These are phyloP conservation scores for Podaxis sp. DNA, from an alignment of 768 basidiomycete species.

Conservation along the genomic window DNA sequence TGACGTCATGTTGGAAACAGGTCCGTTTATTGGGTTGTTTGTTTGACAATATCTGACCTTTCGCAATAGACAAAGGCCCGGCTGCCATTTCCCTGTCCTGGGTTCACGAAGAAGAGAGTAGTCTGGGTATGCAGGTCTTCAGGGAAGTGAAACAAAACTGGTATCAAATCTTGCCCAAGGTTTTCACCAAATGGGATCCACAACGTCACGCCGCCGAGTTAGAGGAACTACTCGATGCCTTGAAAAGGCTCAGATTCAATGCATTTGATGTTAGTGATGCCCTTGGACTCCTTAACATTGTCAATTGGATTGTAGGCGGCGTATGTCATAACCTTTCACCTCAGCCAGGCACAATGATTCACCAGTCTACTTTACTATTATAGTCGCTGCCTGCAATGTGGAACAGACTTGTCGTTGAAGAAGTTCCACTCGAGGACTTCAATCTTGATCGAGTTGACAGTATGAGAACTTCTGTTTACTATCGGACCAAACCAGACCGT, in stretches of 20 bases:
- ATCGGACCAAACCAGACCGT: background rate
- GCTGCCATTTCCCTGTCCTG: background rate
- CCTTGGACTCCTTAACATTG: background rate
- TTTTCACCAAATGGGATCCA: background rate
- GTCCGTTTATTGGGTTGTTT: background rate
- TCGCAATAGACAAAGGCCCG: background rate
- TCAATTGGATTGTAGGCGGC: background rate
- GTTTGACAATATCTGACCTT: too few species aligned
- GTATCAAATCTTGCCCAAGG: background rate
- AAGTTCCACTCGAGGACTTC: background rate
- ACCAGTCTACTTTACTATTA: background rate
- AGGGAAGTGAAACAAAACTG: background rate
- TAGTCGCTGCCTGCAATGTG: background rate
- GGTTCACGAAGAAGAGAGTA: background rate
- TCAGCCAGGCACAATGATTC: background rate
- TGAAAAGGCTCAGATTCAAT: background rate
- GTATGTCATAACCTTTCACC: background rate
- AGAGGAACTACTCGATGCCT: background rate
- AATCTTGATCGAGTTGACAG: background rate
- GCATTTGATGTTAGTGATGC: slow-evolving; percentile 1
- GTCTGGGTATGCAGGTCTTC: background rate
- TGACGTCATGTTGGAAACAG: background rate
- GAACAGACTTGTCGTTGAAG: background rate
- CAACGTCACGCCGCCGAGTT: background rate
- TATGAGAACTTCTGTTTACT: background rate